These are phyloP conservation scores for Antrodiella citrinella DNA, from an alignment of 768 basidiomycete genomes.

Conservation along the genomic window DNA sequence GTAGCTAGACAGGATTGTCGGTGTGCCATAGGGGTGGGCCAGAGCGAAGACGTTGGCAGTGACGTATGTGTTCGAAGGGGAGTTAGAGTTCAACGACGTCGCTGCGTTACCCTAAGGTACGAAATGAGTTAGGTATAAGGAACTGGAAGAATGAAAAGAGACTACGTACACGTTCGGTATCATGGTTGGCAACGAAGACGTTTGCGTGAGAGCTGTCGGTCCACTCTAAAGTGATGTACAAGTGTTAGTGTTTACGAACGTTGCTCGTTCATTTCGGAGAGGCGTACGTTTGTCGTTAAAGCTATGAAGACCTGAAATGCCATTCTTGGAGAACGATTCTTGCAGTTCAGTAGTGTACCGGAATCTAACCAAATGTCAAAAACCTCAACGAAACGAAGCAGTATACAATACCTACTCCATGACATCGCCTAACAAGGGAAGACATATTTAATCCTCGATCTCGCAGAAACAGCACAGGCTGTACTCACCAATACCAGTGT, in stretches of 20 bases:
- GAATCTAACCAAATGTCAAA: slow-evolving; percentile 32
- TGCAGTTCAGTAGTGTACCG: slow-evolving; percentile 47
- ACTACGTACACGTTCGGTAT: slow-evolving; percentile 50
- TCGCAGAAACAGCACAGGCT: too few species aligned
- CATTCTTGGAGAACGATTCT: slow-evolving; percentile 42
- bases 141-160: slow-evolving; percentile 3
- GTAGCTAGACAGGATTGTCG: slow-evolving; percentile 56
- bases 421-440: too few species aligned
- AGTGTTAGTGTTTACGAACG: neutral
- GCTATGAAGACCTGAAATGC: slow-evolving; percentile 44
- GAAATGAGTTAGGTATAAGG: neutral
- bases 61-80: slow-evolving; percentile 55
- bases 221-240: slow-evolving; percentile 38
- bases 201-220: slow-evolving; percentile 45
- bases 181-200: slow-evolving; percentile 62
- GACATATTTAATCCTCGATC: too few species aligned
- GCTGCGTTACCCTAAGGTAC: slow-evolving; percentile 11
- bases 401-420: too few species aligned
- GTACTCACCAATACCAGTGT: slow-evolving; percentile 25
- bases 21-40: slow-evolving; percentile 60
- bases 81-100: slow-evolving; percentile 46
- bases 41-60: slow-evolving; percentile 56
- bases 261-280: neutral
- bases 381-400: slow-evolving; percentile 20
- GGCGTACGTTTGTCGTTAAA: slow-evolving; percentile 41